phyloP scores from a whole-genome alignment of 441 rosid genomes.

The Lepidium campestre region DNA sequence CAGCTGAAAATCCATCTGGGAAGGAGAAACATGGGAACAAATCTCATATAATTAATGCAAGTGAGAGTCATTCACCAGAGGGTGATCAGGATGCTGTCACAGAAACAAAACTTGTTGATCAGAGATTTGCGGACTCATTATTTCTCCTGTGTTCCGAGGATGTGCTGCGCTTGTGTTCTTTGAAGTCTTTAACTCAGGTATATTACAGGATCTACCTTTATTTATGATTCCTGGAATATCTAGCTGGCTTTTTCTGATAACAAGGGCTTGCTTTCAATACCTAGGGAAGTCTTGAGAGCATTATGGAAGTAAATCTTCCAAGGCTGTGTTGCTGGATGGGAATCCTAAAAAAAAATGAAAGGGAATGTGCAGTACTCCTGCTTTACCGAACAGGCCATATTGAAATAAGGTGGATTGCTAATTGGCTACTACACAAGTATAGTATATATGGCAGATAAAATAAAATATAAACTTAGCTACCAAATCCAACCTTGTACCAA shows the following conservation, averaged over 20 bases:
- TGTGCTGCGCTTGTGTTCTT: constrained; percentile 47
- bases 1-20: constrained; percentile 24
- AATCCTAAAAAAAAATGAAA: constrained; percentile 46
- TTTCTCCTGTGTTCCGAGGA: constrained; percentile 64
- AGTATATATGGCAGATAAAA: background rate
- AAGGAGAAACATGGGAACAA: constrained; percentile 32
- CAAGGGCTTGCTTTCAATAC: constrained; percentile 29
- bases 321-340: constrained; percentile 77
- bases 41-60: constrained; percentile 25
- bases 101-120: constrained; percentile 31
- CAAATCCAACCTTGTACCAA: background rate
- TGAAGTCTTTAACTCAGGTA: constrained; percentile 62
- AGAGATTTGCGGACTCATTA: constrained; percentile 26
- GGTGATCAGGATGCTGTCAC: constrained; percentile 33
- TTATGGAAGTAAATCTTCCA: constrained; percentile 40
- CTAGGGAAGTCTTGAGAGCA: constrained; percentile 50
- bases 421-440: background rate
- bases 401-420: constrained; percentile 61
- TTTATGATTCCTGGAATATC: constrained; percentile 16
- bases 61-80: constrained; percentile 33
- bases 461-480: background rate
- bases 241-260: constrained; percentile 21
- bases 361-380: constrained; percentile 53
- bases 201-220: constrained; percentile 16
- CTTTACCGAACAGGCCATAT: constrained; percentile 67